Conservation (phyloP, 1,284 basidiomycete species). For the Paramarasmius palmivorus region DNA sequence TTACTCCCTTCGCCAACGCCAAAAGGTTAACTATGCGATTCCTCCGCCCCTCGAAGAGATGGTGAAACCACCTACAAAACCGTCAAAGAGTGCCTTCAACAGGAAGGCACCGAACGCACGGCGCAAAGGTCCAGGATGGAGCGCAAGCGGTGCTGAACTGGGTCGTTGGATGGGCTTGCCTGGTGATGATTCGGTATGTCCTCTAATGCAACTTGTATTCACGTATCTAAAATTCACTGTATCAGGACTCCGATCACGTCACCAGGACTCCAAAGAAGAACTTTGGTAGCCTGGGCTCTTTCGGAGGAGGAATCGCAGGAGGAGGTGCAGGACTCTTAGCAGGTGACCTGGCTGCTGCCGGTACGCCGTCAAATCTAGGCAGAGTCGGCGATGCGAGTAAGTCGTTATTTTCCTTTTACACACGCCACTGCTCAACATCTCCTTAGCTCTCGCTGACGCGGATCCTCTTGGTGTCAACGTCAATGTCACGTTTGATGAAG, state of each 20-base stretch:
- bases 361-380: slow-evolving; percentile 79
- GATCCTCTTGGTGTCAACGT: slow-evolving; percentile 95
- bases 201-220: neutral
- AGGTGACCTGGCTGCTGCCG: slow-evolving; percentile 62
- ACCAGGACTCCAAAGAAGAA: slow-evolving; percentile 67
- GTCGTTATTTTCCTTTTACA: slow-evolving; percentile 18
- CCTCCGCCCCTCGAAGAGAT: slow-evolving; percentile 74
- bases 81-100: slow-evolving; percentile 25
- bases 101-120: slow-evolving; percentile 32
- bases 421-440: slow-evolving; percentile 19
- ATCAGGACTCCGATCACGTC: slow-evolving; percentile 69
- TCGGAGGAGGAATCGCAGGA: slow-evolving; percentile 54
- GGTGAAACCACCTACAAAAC: slow-evolving; percentile 38
- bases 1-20: slow-evolving; percentile 64
- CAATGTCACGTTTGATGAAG: slow-evolving; percentile 94
- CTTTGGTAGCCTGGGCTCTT: slow-evolving; percentile 52
- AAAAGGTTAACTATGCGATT: slow-evolving; percentile 74
- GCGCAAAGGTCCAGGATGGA: slow-evolving; percentile 66
- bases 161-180: slow-evolving; percentile 72
- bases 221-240: slow-evolving; percentile 10
- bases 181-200: slow-evolving; percentile 68
- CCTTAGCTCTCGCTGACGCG: slow-evolving; percentile 85
- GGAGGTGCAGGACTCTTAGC: slow-evolving; percentile 55
- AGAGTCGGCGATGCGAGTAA: slow-evolving; percentile 78
- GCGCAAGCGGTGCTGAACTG: slow-evolving; percentile 71